Conservation (phyloP, 768 basidiomycete genomes). For the Neoboletus subvelutipes region DNA sequence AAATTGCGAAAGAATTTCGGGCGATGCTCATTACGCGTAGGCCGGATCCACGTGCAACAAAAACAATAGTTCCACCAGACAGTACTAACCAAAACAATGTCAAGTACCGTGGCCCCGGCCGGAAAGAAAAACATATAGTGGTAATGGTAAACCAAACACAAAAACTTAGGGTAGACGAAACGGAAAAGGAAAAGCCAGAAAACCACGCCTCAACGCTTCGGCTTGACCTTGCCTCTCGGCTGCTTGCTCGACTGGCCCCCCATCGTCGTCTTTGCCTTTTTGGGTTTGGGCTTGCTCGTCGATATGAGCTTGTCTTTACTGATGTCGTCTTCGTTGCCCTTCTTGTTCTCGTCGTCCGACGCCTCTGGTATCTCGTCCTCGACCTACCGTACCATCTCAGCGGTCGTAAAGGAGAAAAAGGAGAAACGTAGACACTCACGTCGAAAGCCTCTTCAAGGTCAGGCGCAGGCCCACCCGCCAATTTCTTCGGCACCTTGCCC, state of each 20-base stretch:
- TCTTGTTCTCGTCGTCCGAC: slow-evolving; percentile 49
- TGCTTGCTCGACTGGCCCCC: slow-evolving; percentile 15
- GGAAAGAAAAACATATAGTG: not conserved
- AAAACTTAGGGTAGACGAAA: not conserved
- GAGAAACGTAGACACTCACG: slow-evolving; percentile 40
- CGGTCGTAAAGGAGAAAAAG: not conserved
- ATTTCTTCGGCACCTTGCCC: slow-evolving; percentile 78
- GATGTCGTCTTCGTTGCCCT: slow-evolving; percentile 39
- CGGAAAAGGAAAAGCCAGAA: not conserved
- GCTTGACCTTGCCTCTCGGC: slow-evolving; percentile 18
- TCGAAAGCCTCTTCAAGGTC: slow-evolving; percentile 93
- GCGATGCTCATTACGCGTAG: not conserved
- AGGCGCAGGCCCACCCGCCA: slow-evolving; percentile 71
- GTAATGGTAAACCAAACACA: not conserved
- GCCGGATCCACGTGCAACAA: not conserved
- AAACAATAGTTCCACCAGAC: not conserved
- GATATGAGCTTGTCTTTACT: slow-evolving; percentile 61
- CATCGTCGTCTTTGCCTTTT: slow-evolving; percentile 14
- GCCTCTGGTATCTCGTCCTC: slow-evolving; percentile 46
- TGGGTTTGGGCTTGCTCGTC: slow-evolving; percentile 44
- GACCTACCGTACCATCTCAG: slow-evolving; percentile 30
- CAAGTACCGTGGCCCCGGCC: not conserved
- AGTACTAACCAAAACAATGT: not conserved
- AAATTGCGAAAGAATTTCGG: too few species aligned
- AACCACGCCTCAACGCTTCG: slow-evolving; percentile 11